phyloP scores from a whole-genome alignment of 495 filamentous ascomycete species.

The Daldinia grandis region DNA sequence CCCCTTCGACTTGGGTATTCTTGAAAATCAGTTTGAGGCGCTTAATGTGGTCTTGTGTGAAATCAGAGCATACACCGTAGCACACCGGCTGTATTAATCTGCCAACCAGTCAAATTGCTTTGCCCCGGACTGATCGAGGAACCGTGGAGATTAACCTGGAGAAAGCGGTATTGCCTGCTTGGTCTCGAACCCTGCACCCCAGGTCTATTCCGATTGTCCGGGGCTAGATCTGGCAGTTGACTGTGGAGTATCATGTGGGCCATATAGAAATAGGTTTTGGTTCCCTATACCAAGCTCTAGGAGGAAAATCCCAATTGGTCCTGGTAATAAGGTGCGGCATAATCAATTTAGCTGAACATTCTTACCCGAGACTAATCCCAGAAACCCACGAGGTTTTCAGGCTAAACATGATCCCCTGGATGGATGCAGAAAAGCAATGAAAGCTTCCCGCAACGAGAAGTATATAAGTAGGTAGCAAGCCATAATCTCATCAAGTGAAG shows the following conservation, averaged over 20 bases:
- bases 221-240: constrained; percentile 15
- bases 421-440: not conserved
- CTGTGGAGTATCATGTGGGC: not conserved
- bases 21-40: not conserved
- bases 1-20: not conserved
- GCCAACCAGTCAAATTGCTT: not conserved
- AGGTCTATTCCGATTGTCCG: constrained; percentile 37
- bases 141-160: not conserved
- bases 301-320: constrained; percentile 36
- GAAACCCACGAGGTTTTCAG: constrained; percentile 44
- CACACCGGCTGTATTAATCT: not conserved
- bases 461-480: constrained; percentile 27
- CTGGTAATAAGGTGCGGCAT: constrained; percentile 33
- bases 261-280: not conserved
- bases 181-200: constrained; percentile 38
- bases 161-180: not conserved
- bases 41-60: not conserved
- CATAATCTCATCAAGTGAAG: not conserved
- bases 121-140: not conserved
- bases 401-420: constrained; percentile 36
- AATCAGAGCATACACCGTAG: not conserved
- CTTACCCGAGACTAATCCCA: constrained; percentile 36
- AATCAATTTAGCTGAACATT: constrained; percentile 34
- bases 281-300: not conserved
- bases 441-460: constrained; percentile 1